These are phyloP conservation scores for Aspergillus ellipticus DNA, from an alignment of 495 filamentous ascomycete species.

Conservation along the genomic window DNA sequence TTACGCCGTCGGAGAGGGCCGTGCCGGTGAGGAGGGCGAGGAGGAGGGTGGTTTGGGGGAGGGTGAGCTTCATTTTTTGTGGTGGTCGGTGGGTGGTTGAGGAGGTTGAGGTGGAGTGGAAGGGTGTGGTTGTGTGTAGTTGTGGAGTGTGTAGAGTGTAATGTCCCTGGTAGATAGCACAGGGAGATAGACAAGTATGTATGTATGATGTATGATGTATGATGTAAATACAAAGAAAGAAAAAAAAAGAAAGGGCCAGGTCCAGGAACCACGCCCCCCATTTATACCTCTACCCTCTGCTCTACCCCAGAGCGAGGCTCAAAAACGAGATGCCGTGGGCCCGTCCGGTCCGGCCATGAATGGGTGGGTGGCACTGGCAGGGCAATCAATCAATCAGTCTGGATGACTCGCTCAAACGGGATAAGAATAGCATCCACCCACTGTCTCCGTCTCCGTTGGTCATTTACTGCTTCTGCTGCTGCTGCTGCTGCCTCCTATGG, in stretches of 20 bases:
- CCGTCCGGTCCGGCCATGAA: too few relatives aligned
- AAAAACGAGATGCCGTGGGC: too few relatives aligned
- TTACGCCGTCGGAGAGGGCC: conserved; percentile 10
- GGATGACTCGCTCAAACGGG: too few relatives aligned
- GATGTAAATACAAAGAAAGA: neutral
- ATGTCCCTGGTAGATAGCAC: neutral
- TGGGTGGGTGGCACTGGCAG: too few relatives aligned
- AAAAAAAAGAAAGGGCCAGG: neutral
- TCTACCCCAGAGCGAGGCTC: too few relatives aligned
- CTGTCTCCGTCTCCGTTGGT: too few relatives aligned
- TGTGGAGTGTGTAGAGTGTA: neutral
- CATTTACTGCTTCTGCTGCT: too few relatives aligned
- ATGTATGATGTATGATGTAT: neutral
- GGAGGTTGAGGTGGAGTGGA: neutral
- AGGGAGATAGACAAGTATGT: neutral
- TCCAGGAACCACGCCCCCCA: too few relatives aligned
- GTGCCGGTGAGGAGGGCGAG: conserved; percentile 17
- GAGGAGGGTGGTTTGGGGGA: conserved; percentile 14
- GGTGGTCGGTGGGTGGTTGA: neutral
- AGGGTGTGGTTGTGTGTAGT: neutral
- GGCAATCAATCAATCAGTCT: too few relatives aligned
- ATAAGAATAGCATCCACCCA: too few relatives aligned
- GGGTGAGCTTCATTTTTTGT: conserved; percentile 7
- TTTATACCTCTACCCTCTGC: too few relatives aligned
- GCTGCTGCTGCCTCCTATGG: too few relatives aligned